A percentile compares a stretch with the other conserved stretches of the same genome.
Conservation (phyloP, 208 protist genomes). For the Lotmaria passim region DNA sequence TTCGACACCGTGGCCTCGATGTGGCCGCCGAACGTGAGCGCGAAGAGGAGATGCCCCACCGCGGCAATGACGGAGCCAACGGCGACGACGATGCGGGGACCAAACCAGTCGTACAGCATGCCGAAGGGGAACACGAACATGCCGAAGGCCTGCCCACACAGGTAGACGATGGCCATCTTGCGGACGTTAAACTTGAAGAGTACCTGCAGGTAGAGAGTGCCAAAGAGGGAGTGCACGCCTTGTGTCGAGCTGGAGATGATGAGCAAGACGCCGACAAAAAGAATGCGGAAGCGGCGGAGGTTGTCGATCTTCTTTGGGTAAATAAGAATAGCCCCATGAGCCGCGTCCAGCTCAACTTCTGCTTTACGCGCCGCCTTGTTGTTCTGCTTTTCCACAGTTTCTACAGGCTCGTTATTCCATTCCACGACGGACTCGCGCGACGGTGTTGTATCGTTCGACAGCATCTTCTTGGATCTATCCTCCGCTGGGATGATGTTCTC, state of each 20-base stretch:
- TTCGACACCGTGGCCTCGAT: constrained; percentile 33
- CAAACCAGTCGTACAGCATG: constrained; percentile 47
- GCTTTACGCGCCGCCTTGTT: background rate
- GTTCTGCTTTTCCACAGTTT: background rate
- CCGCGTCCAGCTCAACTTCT: background rate
- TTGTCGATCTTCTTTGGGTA: constrained; percentile 45
- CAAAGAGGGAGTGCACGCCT: constrained; percentile 43
- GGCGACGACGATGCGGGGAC: constrained; percentile 30
- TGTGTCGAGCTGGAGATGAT: constrained; percentile 39
- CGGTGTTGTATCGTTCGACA: background rate
- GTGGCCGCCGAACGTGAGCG: constrained; percentile 41
- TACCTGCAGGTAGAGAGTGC: constrained; percentile 36
- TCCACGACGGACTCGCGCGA: background rate
- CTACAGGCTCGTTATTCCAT: background rate
- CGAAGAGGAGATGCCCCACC: constrained; percentile 45
- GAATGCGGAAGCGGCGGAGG: constrained; percentile 39
- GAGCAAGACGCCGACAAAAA: constrained; percentile 40
- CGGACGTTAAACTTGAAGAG: constrained; percentile 27
- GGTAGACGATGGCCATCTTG: constrained; percentile 37
- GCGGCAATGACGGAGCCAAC: constrained; percentile 27
- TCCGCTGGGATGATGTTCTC: constrained; percentile 10
- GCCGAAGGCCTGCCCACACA: constrained; percentile 30
- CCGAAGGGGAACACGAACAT: constrained; percentile 37
- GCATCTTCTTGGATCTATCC: background rate
- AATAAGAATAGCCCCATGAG: constrained; percentile 27